phyloP scores from a whole-genome alignment of 106 monocot genomes.

The Dioscorea alata region DNA sequence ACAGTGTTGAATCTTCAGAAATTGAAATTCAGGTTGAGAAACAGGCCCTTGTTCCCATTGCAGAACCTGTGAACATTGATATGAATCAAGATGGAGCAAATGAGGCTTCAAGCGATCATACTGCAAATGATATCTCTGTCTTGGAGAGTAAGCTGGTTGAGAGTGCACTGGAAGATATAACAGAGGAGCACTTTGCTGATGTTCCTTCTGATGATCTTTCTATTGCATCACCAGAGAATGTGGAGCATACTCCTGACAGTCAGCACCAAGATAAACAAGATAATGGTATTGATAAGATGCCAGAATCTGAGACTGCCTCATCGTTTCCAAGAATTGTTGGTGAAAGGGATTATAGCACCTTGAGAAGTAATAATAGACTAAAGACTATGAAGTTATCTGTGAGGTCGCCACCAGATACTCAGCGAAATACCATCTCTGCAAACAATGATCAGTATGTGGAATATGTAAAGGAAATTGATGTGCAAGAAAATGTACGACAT shows the following conservation, averaged over 20 bases:
- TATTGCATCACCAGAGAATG: conserved; percentile 1
- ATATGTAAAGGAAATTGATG: conserved; percentile 66
- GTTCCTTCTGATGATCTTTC: conserved; percentile 10
- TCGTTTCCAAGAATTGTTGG: conserved; percentile 19
- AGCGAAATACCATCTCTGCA: conserved; percentile 4
- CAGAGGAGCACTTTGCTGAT: background rate
- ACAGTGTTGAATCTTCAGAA: background rate
- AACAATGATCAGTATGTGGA: conserved; percentile 23
- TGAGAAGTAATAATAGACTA: conserved; percentile 22
- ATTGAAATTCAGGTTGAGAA: background rate
- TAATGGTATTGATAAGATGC: conserved; percentile 22
- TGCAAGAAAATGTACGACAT: conserved; percentile 19
- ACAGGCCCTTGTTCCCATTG: background rate
- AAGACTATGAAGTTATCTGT: conserved; percentile 40
- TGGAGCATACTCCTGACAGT: conserved; percentile 8
- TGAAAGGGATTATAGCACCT: conserved; percentile 19
- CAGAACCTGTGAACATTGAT: conserved; percentile 1
- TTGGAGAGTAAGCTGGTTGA: background rate
- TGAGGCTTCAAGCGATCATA: background rate
- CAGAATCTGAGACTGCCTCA: conserved; percentile 15
- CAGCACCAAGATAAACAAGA: conserved; percentile 13
- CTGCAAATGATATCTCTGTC: background rate
- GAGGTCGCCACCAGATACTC: conserved; percentile 15
- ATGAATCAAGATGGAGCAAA: background rate
- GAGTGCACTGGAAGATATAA: conserved; percentile 7